These are phyloP conservation scores for Elaeagnus macrophylla DNA, from an alignment of 306 rosid species.

Conservation along the genomic window DNA sequence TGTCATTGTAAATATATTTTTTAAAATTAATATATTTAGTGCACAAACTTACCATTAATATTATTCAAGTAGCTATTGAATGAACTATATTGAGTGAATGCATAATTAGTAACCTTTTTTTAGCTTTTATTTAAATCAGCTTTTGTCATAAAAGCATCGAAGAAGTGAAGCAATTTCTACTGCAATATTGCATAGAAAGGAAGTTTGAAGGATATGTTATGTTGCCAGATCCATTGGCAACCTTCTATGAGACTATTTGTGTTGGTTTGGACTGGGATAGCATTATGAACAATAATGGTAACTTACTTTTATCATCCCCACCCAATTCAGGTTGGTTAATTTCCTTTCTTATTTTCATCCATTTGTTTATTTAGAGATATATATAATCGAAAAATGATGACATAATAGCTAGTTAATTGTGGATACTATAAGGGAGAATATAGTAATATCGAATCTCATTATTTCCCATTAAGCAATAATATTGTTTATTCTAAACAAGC, in stretches of 20 bases:
- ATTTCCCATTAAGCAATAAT: no score
- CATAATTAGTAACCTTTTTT: not conserved
- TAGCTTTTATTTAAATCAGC: constrained; percentile 21
- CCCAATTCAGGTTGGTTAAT: not conserved
- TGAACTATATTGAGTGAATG: not conserved
- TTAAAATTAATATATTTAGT: no score
- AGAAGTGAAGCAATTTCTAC: constrained; percentile 39
- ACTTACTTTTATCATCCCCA: not conserved
- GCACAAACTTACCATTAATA: no score
- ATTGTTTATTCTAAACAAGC: no score
- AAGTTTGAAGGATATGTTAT: constrained; percentile 28
- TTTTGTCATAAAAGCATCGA: constrained; percentile 31
- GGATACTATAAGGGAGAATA: no score
- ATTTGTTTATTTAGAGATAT: no score
- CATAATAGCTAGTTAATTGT: no score
- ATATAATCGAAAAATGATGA: no score
- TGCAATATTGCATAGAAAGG: constrained; percentile 31
- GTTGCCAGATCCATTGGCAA: constrained; percentile 46
- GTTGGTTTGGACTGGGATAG: constrained; percentile 50
- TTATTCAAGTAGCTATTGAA: not conserved
- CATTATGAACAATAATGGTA: constrained; percentile 13
- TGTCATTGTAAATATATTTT: no score
- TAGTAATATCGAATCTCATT: no score
- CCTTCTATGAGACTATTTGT: constrained; percentile 53
- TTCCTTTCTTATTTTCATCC: not conserved